phyloP scores from a whole-genome alignment of 2,329 filamentous ascomycete genomes.

The Calcarisporium arbuscula region DNA sequence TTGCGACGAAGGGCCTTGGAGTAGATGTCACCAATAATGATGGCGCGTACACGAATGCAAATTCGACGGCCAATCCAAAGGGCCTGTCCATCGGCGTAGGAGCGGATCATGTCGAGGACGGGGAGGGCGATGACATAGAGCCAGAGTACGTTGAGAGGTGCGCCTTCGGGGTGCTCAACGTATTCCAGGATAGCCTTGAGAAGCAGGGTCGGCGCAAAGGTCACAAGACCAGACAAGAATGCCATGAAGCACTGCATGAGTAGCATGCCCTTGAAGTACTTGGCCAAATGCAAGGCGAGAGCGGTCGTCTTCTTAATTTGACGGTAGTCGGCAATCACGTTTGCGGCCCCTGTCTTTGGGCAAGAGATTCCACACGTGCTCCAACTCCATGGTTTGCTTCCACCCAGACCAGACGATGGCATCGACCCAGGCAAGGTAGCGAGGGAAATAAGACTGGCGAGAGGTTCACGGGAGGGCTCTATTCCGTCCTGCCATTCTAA shows the following conservation, averaged over 20 bases:
- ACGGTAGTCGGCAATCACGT: conserved; percentile 75
- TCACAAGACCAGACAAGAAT: conserved; percentile 71
- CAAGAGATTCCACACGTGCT: conserved; percentile 86
- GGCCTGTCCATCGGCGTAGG: conserved; percentile 76
- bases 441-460: conserved; percentile 82
- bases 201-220: conserved; percentile 85
- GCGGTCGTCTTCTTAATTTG: conserved; percentile 76
- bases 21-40: conserved; percentile 96
- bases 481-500: conserved; percentile 86
- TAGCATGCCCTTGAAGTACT: conserved; percentile 74
- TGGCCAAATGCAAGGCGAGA: conserved; percentile 72
- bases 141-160: conserved; percentile 86
- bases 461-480: conserved; percentile 77
- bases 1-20: conserved; percentile 90
- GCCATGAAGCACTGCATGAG: conserved; percentile 77
- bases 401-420: conserved; percentile 84
- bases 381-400: conserved; percentile 73
- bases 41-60: conserved; percentile 85
- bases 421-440: conserved; percentile 90
- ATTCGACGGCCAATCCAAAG: conserved; percentile 93
- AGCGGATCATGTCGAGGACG: conserved; percentile 72
- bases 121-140: conserved; percentile 90
- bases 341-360: conserved; percentile 81
- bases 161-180: conserved; percentile 72
- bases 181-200: conserved; percentile 89